Conservation (phyloP, 108 stramenopile genomes). For the Cyclotella kingstonii region DNA sequence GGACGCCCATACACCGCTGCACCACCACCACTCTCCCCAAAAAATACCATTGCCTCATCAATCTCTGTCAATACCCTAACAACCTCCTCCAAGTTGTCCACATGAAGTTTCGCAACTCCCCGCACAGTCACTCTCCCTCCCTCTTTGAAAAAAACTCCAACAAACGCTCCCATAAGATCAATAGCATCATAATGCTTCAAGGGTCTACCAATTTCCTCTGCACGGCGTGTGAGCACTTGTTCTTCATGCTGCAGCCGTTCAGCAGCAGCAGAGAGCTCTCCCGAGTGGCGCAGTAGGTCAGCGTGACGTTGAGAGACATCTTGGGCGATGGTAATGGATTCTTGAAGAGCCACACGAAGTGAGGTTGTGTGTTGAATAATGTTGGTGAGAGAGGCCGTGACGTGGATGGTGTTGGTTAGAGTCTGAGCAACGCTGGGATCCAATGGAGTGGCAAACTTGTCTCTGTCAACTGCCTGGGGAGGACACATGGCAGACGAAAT, state of each 20-base stretch:
- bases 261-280: conserved; percentile 85
- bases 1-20: conserved; percentile 36
- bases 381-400: conserved; percentile 52
- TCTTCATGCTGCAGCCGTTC: conserved; percentile 85
- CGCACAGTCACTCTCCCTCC: conserved; percentile 57
- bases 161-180: conserved; percentile 65
- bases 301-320: conserved; percentile 80
- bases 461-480: conserved; percentile 4
- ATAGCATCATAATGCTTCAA: conserved; percentile 86
- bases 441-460: background rate
- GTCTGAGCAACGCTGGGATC: conserved; percentile 25
- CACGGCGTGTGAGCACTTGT: conserved; percentile 57
- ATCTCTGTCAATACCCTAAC: conserved; percentile 60
- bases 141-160: conserved; percentile 78
- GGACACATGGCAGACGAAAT: conserved; percentile 35
- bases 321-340: conserved; percentile 72
- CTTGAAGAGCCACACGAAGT: conserved; percentile 63
- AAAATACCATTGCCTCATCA: conserved; percentile 79
- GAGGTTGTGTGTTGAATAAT: conserved; percentile 64
- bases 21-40: conserved; percentile 59
- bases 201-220: conserved; percentile 82
- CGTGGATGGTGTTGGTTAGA: conserved; percentile 33
- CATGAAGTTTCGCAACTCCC: conserved; percentile 73
- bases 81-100: conserved; percentile 72
- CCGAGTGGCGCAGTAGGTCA: conserved; percentile 74